Base-by-base conservation (phyloP, 2,329 filamentous ascomycete genomes). In the Cephalotrichum gorgonifer region DNA sequence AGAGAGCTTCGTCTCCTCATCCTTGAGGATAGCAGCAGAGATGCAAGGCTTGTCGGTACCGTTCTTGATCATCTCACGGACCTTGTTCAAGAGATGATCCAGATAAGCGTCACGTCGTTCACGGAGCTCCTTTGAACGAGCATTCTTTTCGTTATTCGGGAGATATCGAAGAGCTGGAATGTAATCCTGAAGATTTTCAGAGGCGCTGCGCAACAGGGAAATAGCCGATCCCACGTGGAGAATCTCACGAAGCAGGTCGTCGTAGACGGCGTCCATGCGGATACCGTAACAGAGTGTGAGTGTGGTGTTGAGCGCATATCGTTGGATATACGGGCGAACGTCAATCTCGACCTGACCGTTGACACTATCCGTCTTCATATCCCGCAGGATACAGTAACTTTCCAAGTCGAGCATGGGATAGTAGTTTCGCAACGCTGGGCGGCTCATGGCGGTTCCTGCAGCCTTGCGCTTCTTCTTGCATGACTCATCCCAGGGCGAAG, bases 41-140 rank as follows among this genome's bases (percentile, higher is more conserved):
- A 78, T 76, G 53, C 74, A 77, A 1, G 74, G 73, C 55, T 74
- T 75, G 51, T 76, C 73, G 0, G 67, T 73, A 6, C 73, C 73
- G 6, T 68, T 62, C 44, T 65, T 62, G 51, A 76, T 75, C 72
- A 74, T 75, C 14, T 64, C 68, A 12, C 71, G 63, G 5, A 77
- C 71, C 51, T 74, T 72, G 49, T 73, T 64, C 6, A 76, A 60
- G 1, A 78, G 65, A 6, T 65, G 59, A 49, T 75, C 68, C 17
- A 77, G 58, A 48, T 76, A 77, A 4, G 63, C 65, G 49, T 77
- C 74, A 9, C 74, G 62, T 3, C 74, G 57, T 35, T 66, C 64
- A 1, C 74, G 64, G 0, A 76, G 59, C 35, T 73, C 68, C 53
- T 71, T 74, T 3, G 66, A 68, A 1, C 67, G 62, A 3, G 59